Base-by-base conservation (phyloP, 1,139 yeast species). In the Spencermartinsiella ligniputridi region DNA sequence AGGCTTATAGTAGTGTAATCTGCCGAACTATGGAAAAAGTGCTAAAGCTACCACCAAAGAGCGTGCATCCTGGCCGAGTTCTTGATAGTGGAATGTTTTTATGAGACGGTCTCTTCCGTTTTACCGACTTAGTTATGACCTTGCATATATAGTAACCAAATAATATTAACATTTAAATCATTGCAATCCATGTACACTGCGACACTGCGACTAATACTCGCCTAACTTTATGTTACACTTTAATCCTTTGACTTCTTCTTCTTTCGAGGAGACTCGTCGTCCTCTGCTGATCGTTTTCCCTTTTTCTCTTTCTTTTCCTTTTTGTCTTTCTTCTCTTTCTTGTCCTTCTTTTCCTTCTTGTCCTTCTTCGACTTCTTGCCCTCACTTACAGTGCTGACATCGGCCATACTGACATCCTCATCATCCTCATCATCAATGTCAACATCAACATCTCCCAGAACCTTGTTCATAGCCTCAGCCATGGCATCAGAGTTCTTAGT, bases 401-500 rank as follows among this genome's bases (percentile, higher is more conserved):
- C 38, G 21, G 18, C 33, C 33, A n/a, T 16, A 39, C 41, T 50
- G 21, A 42, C 56, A 16, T 51, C 60, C 64, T 70, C 71, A 51
- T 75, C 72, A 35, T 58, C 68, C 40, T 61, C 68, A 64, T 64
- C 52, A 61, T 69, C 62, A 62, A 57, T 75, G 72, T 73, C 79
- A 30, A 51, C 54, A 34, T 55, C 61, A 48, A 81, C 83, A 50
- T 70, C 70, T 38, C 63, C 62, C n/a, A 68, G 62, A 5, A 69
- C 69, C 62, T 85, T 75, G 49, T 84, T 82, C 71, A 89, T 77
- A 52, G 97, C 97, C 69, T 84, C 87, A 65, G 83, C 79, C 72
- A 92, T 86, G 55, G 98, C 98, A 58, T 88, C 95, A 37, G 92
- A 71, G 68, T 92, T 92, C 78, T 92, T 92, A 81, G 90, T 86